A percentile compares a stretch with the other conserved stretches of the same genome.
Conservation (phyloP, 305 asterid species). For the Andrographis paniculata region DNA sequence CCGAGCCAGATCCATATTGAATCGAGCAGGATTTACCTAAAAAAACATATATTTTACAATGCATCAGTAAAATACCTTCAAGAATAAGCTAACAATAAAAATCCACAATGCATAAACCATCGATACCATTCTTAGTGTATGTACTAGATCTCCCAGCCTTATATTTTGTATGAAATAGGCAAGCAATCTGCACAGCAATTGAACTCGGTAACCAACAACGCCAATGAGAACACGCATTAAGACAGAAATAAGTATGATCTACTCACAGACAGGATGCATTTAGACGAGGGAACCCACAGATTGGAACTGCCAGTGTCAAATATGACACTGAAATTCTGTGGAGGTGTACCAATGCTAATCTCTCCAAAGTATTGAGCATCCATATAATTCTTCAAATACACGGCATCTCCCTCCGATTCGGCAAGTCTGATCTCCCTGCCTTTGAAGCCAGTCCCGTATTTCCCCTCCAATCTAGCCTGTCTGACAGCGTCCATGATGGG, state of each 20-base stretch:
- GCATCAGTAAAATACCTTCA: constrained; percentile 11
- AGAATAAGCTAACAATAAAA: constrained; percentile 9
- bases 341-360: constrained; percentile 82
- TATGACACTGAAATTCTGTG: constrained; percentile 82
- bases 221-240: neutral
- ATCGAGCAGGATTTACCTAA: constrained; percentile 68
- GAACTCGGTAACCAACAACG: constrained; percentile 2
- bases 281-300: constrained; percentile 98
- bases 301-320: constrained; percentile 96
- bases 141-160: constrained; percentile 62
- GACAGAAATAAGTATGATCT: constrained; percentile 4
- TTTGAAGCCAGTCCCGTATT: constrained; percentile 24
- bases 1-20: constrained; percentile 73
- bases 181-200: constrained; percentile 49
- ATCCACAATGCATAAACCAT: no score
- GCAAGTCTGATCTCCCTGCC: constrained; percentile 35
- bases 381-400: constrained; percentile 70
- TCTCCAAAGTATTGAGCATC: constrained; percentile 97
- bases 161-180: constrained; percentile 73
- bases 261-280: constrained; percentile 88
- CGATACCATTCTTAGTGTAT: constrained; percentile 67
- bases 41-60: constrained; percentile 12
- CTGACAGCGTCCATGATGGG: constrained; percentile 44
- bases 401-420: constrained; percentile 37
- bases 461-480: constrained; percentile 35